These are phyloP conservation scores for Fagopyrum tataricum DNA, from an alignment of 148 eudicot species.

Conservation along the genomic window DNA sequence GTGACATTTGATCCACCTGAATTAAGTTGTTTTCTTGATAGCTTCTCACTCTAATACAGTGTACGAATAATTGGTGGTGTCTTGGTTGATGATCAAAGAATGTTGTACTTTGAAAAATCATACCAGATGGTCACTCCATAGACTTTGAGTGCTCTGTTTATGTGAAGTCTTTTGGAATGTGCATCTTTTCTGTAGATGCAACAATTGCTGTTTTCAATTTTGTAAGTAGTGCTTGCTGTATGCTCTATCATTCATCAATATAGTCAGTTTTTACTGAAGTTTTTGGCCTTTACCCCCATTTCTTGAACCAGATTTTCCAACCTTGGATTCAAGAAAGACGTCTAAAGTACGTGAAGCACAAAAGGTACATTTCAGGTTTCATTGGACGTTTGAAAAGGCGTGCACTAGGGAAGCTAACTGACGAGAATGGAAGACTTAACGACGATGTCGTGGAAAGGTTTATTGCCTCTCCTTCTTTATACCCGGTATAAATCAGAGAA, in stretches of 20 bases:
- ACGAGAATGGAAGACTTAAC: constrained; percentile 42
- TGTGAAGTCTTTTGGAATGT: not conserved
- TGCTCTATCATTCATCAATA: not conserved
- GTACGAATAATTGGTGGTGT: not conserved
- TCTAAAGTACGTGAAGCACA: constrained; percentile 52
- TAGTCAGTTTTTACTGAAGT: not conserved
- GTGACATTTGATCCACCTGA: too few relatives aligned
- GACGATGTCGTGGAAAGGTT: constrained; percentile 33
- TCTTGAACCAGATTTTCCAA: constrained; percentile 56
- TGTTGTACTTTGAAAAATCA: not conserved
- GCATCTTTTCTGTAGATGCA: not conserved
- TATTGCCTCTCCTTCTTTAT: constrained; percentile 8
- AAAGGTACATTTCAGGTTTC: constrained; percentile 56
- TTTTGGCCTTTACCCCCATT: not conserved
- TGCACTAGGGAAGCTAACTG: constrained; percentile 47
- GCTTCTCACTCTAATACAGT: not conserved
- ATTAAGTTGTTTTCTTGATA: not conserved
- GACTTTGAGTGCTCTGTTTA: not conserved
- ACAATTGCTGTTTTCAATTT: too few relatives aligned
- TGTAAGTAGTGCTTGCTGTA: not conserved
- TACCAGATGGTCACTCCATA: not conserved
- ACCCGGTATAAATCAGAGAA: not conserved
- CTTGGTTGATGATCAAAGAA: not conserved
- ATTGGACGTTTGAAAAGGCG: constrained; percentile 46
- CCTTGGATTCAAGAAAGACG: constrained; percentile 65